phyloP scores from a whole-genome alignment of 2,329 filamentous ascomycete genomes.

The Colletotrichum cordylinicola region DNA sequence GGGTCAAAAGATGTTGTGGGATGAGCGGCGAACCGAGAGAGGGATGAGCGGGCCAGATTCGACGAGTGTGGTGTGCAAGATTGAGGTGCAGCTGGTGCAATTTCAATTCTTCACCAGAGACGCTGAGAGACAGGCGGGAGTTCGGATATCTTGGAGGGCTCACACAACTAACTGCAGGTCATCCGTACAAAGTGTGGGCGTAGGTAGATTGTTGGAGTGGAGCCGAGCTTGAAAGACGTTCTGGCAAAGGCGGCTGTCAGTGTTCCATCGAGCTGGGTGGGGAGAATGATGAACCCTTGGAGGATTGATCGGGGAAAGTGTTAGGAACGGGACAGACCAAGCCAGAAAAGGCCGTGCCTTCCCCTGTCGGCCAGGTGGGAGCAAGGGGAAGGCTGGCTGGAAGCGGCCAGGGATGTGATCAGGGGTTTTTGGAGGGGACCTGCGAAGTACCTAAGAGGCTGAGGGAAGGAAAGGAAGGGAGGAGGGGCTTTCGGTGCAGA shows the following conservation, averaged over 20 bases:
- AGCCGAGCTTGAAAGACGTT: background rate
- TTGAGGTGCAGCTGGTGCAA: conserved; percentile 10
- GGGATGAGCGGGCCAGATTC: background rate
- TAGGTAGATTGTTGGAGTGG: background rate
- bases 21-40: conserved; percentile 3
- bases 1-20: background rate
- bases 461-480: background rate
- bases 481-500: background rate
- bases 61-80: background rate
- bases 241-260: conserved; percentile 18
- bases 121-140: background rate
- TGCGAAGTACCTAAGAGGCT: background rate
- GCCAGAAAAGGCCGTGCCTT: conserved; percentile 1
- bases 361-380: conserved; percentile 15
- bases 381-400: conserved; percentile 17
- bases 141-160: background rate
- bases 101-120: conserved; percentile 10
- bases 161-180: background rate
- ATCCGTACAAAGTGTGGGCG: background rate
- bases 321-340: conserved; percentile 14
- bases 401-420: conserved; percentile 6
- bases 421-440: background rate
- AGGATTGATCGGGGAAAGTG: conserved; percentile 11
- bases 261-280: conserved; percentile 2
- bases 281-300: conserved; percentile 16